Conservation (phyloP, 2,329 filamentous ascomycete species). For the Aureobasidium sp. region DNA sequence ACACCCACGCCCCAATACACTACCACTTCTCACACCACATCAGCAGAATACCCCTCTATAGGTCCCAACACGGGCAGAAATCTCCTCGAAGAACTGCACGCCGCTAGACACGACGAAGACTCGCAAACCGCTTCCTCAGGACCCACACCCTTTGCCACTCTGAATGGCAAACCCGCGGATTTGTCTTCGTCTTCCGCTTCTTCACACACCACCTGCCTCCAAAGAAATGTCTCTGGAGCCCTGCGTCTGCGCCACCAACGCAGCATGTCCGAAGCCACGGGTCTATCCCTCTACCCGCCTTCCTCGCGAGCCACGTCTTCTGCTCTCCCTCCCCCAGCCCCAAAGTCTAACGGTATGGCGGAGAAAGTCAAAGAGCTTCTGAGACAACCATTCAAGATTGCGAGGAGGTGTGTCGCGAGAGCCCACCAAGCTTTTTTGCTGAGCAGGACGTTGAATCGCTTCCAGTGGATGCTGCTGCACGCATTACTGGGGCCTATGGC, state of each 20-base stretch:
- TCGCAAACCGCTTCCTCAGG: not conserved
- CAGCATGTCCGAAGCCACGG: slow-evolving; percentile 14
- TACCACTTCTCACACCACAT: not conserved
- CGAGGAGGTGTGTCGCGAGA: slow-evolving; percentile 22
- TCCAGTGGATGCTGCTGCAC: slow-evolving; percentile 29
- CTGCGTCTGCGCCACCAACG: slow-evolving; percentile 9
- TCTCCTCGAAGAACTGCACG: slow-evolving; percentile 27
- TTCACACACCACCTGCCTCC: not conserved
- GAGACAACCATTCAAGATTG: slow-evolving; percentile 22
- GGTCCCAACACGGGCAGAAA: slow-evolving; percentile 23
- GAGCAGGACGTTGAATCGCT: slow-evolving; percentile 21
- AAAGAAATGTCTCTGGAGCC: not conserved
- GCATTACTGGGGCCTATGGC: slow-evolving; percentile 27
- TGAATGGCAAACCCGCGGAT: not conserved
- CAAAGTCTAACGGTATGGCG: not conserved
- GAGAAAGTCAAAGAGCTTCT: slow-evolving; percentile 18
- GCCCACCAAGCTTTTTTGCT: slow-evolving; percentile 23
- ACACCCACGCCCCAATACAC: not conserved
- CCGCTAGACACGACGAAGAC: slow-evolving; percentile 15
- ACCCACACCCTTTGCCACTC: not conserved
- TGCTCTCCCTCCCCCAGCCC: not conserved
- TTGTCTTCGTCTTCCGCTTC: not conserved
- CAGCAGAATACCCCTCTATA: slow-evolving; percentile 19
- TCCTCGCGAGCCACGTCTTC: not conserved
- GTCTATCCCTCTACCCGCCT: slow-evolving; percentile 2